phyloP scores from a whole-genome alignment of 176 grass and related monocot genomes.

The Oryza brachyantha region DNA sequence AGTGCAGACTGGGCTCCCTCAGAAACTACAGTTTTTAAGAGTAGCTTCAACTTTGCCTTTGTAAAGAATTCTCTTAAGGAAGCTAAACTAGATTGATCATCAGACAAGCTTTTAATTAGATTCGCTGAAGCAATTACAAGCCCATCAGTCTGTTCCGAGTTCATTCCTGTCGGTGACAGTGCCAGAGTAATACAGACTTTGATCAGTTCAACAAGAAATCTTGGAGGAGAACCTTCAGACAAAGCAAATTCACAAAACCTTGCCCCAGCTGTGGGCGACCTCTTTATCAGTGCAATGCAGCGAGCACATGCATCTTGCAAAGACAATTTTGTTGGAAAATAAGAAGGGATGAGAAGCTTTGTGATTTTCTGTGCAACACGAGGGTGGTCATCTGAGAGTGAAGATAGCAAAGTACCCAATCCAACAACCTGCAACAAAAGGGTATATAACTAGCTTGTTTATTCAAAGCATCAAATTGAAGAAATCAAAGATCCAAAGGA shows the following conservation, averaged over 20 bases:
- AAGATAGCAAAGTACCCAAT: conserved; percentile 62
- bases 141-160: conserved; percentile 67
- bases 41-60: conserved; percentile 50
- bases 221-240: conserved; percentile 71
- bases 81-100: conserved; percentile 44
- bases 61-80: conserved; percentile 61
- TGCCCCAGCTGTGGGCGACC: conserved; percentile 72
- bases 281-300: conserved; percentile 75
- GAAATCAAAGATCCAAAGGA: conserved; percentile 1
- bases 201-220: conserved; percentile 58
- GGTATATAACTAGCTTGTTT: neutral
- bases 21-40: conserved; percentile 62
- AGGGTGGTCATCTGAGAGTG: conserved; percentile 76
- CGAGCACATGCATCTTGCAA: conserved; percentile 70
- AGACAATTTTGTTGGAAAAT: conserved; percentile 80
- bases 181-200: conserved; percentile 55
- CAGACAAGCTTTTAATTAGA: conserved; percentile 64
- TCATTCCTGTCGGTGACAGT: conserved; percentile 61
- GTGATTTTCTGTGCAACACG: conserved; percentile 90
- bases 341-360: conserved; percentile 78
- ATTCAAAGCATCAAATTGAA: conserved; percentile 1
- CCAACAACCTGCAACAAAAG: conserved; percentile 60
- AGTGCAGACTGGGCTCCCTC: conserved; percentile 68
- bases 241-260: conserved; percentile 93
- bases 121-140: conserved; percentile 72